These are phyloP conservation scores for Fraxinus dipetala DNA, from an alignment of 305 asterid genomes.

Conservation along the genomic window DNA sequence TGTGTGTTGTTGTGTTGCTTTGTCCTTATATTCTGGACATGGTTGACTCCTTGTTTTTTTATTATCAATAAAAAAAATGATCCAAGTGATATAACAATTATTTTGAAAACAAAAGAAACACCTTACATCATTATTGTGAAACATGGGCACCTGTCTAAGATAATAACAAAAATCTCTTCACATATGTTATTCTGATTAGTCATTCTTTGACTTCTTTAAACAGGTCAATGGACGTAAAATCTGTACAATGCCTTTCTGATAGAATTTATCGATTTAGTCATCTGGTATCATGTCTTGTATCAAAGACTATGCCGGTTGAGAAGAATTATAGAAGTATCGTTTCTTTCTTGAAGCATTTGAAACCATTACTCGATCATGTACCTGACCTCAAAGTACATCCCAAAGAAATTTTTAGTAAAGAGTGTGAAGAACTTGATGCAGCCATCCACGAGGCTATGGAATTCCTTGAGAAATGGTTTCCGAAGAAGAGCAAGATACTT, in stretches of 20 bases:
- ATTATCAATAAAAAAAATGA: no score
- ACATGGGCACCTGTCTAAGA: not conserved
- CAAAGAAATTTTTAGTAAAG: slow-evolving; percentile 46
- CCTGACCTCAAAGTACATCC: slow-evolving; percentile 39
- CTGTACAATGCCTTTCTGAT: slow-evolving; percentile 70
- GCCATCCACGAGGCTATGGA: slow-evolving; percentile 77
- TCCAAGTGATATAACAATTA: not conserved
- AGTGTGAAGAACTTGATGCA: slow-evolving; percentile 71
- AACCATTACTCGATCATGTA: slow-evolving; percentile 60
- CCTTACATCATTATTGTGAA: not conserved
- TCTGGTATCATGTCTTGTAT: slow-evolving; percentile 57
- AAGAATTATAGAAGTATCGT: slow-evolving; percentile 52
- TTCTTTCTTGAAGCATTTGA: slow-evolving; percentile 61
- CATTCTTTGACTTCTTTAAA: slow-evolving; percentile 18
- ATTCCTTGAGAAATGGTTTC: slow-evolving; percentile 82
- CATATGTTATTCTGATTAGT: not conserved
- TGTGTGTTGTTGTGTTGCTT: not conserved
- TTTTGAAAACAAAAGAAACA: not conserved
- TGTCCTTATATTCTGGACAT: not conserved
- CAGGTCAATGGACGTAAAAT: slow-evolving; percentile 73
- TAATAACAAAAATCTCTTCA: no score
- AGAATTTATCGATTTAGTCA: slow-evolving; percentile 81
- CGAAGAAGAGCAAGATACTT: slow-evolving; percentile 78
- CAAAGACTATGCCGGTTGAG: slow-evolving; percentile 59
- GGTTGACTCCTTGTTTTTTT: not conserved